Evolutionary conservation across 2,329 filamentous ascomycete genomes (phyloP).

Genomic region (Bertia moriformis): DNA sequence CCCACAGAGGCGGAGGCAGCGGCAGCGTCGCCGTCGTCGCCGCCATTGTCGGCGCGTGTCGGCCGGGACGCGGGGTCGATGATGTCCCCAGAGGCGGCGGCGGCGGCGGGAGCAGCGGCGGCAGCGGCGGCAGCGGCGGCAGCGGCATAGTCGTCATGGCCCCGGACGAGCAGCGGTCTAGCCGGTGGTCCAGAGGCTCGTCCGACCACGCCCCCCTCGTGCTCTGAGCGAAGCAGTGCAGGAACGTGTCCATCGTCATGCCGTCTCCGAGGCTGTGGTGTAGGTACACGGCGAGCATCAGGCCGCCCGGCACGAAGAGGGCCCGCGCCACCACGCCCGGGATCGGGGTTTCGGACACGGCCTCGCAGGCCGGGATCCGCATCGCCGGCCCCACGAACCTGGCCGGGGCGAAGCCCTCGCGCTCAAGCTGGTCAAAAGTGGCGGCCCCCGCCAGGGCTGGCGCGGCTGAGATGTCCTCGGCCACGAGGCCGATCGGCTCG

Average conservation of each 20-base stretch:
- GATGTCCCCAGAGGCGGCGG: conserved; percentile 8
- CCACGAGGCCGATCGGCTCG: not conserved
- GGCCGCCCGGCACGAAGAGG: conserved; percentile 21
- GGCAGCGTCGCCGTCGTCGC: conserved; percentile 6
- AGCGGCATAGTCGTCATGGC: no score
- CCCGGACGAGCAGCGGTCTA: not conserved
- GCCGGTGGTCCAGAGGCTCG: not conserved
- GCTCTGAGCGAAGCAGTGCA: conserved; percentile 18
- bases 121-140: no score
- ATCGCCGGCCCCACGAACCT: conserved; percentile 14
- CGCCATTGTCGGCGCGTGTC: no score
- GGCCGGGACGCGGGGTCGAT: conserved; percentile 4
- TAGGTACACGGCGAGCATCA: conserved; percentile 23
- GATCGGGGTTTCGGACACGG: conserved; percentile 8
- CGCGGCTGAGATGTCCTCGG: not conserved
- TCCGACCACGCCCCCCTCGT: not conserved
- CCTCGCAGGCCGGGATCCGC: conserved; percentile 3
- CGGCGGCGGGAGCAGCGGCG: not conserved
- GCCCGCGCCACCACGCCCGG: conserved; percentile 22
- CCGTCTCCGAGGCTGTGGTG: conserved; percentile 27
- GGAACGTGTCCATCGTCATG: conserved; percentile 20
- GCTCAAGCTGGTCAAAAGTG: conserved; percentile 11
- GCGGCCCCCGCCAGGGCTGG: conserved; percentile 3
- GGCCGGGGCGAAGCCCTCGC: conserved; percentile 12
- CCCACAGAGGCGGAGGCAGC: conserved; percentile 8